Conservation (phyloP, 768 basidiomycete species). For the Tephrocybe sp. region DNA sequence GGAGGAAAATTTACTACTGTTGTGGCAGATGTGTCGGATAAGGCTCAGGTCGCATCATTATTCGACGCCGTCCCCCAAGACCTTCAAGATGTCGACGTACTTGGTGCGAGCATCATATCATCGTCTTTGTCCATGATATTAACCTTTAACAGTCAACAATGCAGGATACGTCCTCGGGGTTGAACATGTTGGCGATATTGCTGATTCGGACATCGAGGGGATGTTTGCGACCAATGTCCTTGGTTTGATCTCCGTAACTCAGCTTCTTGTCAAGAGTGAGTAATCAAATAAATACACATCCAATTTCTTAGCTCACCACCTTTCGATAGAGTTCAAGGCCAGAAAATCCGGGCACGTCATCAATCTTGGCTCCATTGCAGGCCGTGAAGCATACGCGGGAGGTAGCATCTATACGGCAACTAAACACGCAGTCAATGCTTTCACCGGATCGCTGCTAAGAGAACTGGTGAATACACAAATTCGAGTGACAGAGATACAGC, state of each 20-base stretch:
- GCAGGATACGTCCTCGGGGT: slow-evolving; percentile 90
- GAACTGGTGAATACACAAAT: slow-evolving; percentile 93
- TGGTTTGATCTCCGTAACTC: slow-evolving; percentile 81
- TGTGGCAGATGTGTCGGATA: slow-evolving; percentile 80
- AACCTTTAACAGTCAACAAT: slow-evolving; percentile 42
- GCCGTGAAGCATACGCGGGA: slow-evolving; percentile 82
- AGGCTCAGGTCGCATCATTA: slow-evolving; percentile 62
- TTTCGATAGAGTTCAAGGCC: slow-evolving; percentile 66
- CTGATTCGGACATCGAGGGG: slow-evolving; percentile 72
- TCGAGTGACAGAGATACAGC: slow-evolving; percentile 92
- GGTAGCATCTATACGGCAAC: slow-evolving; percentile 94
- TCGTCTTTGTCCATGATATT: neutral
- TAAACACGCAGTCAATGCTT: slow-evolving; percentile 82
- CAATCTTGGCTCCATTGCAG: slow-evolving; percentile 93
- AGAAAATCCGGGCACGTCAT: slow-evolving; percentile 85
- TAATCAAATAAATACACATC: neutral
- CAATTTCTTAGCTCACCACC: neutral
- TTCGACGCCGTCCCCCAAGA: slow-evolving; percentile 69
- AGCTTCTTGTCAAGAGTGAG: slow-evolving; percentile 62
- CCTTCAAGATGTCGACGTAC: slow-evolving; percentile 74
- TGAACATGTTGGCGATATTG: slow-evolving; percentile 82
- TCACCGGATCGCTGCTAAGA: slow-evolving; percentile 74
- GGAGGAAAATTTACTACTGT: slow-evolving; percentile 78
- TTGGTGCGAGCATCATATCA: slow-evolving; percentile 46
- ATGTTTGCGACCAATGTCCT: slow-evolving; percentile 85